phyloP scores from a whole-genome alignment of 129 eudicot species.

The Flaveria sonorensis region DNA sequence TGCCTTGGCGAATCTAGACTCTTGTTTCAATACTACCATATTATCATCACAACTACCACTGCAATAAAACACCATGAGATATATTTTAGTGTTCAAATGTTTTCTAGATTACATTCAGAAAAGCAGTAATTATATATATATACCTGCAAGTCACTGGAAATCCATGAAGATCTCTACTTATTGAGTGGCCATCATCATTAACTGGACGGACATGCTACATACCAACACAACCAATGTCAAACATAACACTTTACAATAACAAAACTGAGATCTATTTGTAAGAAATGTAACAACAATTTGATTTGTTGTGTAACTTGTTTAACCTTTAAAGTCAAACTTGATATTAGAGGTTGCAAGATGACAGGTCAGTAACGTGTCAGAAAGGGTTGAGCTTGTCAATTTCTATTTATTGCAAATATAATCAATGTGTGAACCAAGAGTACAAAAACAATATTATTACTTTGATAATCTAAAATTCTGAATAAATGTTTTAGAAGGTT shows the following conservation, averaged over 20 bases:
- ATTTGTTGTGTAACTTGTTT: not conserved
- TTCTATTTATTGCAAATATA: not conserved
- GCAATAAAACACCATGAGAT: conserved; percentile 35
- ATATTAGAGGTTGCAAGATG: not conserved
- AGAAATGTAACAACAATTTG: conserved; percentile 6
- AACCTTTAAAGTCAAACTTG: not conserved
- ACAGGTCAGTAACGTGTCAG: not conserved
- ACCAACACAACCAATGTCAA: conserved; percentile 25
- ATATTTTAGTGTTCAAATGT: not conserved
- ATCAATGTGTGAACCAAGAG: not conserved
- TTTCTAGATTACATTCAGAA: conserved; percentile 1
- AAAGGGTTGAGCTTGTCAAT: not conserved
- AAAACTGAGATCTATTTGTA: not conserved
- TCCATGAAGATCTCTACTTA: conserved; percentile 87
- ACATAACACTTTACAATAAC: conserved; percentile 7
- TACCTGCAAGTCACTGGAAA: conserved; percentile 93
- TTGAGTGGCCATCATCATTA: conserved; percentile 77
- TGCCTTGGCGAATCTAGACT: conserved; percentile 85
- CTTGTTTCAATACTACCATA: conserved; percentile 87
- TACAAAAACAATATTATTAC: not conserved
- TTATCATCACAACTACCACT: conserved; percentile 84
- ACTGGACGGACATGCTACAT: conserved; percentile 89
- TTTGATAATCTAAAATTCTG: not conserved
- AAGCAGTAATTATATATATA: conserved; percentile 1
- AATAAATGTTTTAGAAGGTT: not conserved